A percentile compares a stretch with the other conserved stretches of the same genome.
Conservation (phyloP, 352 stramenopile species). For the Globisporangium cystogenes region DNA sequence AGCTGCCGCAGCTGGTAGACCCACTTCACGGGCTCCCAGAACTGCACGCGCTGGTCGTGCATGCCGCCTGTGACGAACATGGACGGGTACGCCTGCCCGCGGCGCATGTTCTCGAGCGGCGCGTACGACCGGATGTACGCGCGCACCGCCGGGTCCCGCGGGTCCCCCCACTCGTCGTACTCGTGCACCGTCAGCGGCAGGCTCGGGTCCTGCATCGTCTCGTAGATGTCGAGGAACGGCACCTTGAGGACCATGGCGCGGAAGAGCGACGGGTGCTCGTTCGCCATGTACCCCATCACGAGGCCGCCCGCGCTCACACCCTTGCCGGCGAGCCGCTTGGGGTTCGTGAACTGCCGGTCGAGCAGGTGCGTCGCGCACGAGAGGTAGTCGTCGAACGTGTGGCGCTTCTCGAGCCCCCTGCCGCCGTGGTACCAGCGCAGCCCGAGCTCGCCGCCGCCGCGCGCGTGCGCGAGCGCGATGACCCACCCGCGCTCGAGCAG, state of each 20-base stretch:
- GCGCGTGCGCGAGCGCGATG: slow-evolving; percentile 85
- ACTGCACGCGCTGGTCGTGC: slow-evolving; percentile 80
- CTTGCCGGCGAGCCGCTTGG: slow-evolving; percentile 60
- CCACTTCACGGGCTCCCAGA: slow-evolving; percentile 87
- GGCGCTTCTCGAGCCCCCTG: slow-evolving; percentile 71
- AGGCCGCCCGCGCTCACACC: slow-evolving; percentile 83
- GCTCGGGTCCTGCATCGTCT: slow-evolving; percentile 81
- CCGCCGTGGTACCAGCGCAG: slow-evolving; percentile 86
- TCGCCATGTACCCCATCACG: slow-evolving; percentile 85
- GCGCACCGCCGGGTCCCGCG: slow-evolving; percentile 27
- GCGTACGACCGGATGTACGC: slow-evolving; percentile 83
- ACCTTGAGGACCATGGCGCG: slow-evolving; percentile 81
- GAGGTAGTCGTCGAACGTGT: slow-evolving; percentile 85
- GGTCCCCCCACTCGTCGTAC: slow-evolving; percentile 91
- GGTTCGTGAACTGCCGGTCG: slow-evolving; percentile 52
- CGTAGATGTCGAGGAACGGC: slow-evolving; percentile 86
- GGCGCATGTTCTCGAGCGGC: slow-evolving; percentile 64
- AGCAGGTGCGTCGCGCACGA: slow-evolving; percentile 64
- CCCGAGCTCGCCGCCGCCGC: slow-evolving; percentile 86
- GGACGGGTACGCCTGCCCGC: slow-evolving; percentile 41
- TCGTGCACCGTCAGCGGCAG: slow-evolving; percentile 89
- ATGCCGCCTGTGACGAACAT: slow-evolving; percentile 84
- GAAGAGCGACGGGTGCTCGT: slow-evolving; percentile 70
- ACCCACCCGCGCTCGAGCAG: slow-evolving; percentile 86
- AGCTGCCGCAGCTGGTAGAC: slow-evolving; percentile 65